Conservation (phyloP, 108 stramenopile genomes). For the Nitzschia inconspicua region DNA sequence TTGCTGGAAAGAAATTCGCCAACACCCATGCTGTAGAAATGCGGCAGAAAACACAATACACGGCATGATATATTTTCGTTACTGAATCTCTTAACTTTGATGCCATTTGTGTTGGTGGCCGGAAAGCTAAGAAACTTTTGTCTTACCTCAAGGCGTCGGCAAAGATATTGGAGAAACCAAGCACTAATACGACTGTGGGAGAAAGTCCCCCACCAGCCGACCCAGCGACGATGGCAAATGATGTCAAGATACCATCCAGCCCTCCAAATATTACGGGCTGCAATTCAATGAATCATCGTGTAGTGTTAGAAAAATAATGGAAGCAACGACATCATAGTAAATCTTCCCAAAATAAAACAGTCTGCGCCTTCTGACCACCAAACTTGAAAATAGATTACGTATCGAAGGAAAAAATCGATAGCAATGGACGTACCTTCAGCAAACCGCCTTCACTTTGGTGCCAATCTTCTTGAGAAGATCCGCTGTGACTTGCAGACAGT, state of each 20-base stretch:
- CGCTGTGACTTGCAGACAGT: not conserved
- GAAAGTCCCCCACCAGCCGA: constrained; percentile 89
- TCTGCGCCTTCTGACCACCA: too few relatives aligned
- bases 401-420: too few relatives aligned
- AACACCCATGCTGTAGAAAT: constrained; percentile 86
- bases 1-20: constrained; percentile 96
- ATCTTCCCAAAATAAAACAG: too few relatives aligned
- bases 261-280: constrained; percentile 94
- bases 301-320: too few relatives aligned
- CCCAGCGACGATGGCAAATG: constrained; percentile 97
- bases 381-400: too few relatives aligned
- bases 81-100: not conserved
- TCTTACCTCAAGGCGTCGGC: constrained; percentile 87
- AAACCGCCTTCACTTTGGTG: constrained; percentile 81
- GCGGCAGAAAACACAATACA: not conserved
- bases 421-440: too few relatives aligned
- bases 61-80: not conserved
- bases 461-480: constrained; percentile 17
- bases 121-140: too few relatives aligned
- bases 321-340: too few relatives aligned
- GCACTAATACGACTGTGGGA: constrained; percentile 84
- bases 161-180: constrained; percentile 95
- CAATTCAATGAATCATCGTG: too few relatives aligned
- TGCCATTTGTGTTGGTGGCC: not conserved
- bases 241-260: constrained; percentile 96